Conservation (phyloP, 1,139 yeast species). For the Hansenula lynferdii region DNA sequence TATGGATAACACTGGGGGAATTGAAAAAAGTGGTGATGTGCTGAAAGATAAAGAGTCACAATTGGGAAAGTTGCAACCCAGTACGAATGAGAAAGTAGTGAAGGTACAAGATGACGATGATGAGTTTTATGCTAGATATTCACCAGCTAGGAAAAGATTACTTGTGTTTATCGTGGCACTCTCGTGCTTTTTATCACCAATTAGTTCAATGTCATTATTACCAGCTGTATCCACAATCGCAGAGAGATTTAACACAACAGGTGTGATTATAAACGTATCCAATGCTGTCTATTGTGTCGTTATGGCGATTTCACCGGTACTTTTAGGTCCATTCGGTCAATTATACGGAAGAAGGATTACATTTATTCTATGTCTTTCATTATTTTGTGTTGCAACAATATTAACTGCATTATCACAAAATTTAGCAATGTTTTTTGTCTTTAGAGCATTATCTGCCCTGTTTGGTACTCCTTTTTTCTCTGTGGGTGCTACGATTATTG, state of each 20-base stretch:
- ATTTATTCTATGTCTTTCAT: constrained; percentile 33
- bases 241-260: constrained; percentile 36
- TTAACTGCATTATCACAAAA: constrained; percentile 42
- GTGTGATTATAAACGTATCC: constrained; percentile 40
- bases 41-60: no score
- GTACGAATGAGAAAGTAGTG: no score
- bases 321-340: constrained; percentile 43
- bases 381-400: constrained; percentile 31
- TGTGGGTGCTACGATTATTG: constrained; percentile 40
- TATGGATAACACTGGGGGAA: no score
- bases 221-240: constrained; percentile 50
- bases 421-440: constrained; percentile 43
- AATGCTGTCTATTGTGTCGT: constrained; percentile 44
- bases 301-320: constrained; percentile 47
- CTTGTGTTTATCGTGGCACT: constrained; percentile 23
- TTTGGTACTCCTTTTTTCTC: constrained; percentile 49
- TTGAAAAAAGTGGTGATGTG: no score
- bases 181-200: constrained; percentile 37
- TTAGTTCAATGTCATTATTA: constrained; percentile 37
- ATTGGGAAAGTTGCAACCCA: no score
- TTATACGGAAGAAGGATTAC: constrained; percentile 44
- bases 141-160: constrained; percentile 13
- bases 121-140: constrained; percentile 9
- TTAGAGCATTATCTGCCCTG: constrained; percentile 40
- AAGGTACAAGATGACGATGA: constrained; percentile 1